Evolutionary conservation across 2,329 filamentous ascomycete genomes (phyloP).

Genomic region (Penicillium sp.): DNA sequence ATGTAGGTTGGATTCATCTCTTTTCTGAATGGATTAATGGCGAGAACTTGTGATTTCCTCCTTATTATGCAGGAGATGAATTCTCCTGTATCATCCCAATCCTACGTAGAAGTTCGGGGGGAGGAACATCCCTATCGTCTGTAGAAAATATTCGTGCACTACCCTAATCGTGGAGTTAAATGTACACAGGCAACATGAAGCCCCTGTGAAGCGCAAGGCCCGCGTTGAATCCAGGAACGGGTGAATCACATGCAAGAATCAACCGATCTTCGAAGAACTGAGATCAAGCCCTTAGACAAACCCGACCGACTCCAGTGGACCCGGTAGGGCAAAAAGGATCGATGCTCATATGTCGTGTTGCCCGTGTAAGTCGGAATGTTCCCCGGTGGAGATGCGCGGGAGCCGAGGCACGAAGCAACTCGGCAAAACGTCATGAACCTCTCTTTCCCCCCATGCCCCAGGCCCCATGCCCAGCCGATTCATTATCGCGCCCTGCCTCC

Average conservation of each 20-base stretch:
- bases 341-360: background rate
- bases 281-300: background rate
- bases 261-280: background rate
- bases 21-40: conserved; percentile 38
- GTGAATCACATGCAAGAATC: background rate
- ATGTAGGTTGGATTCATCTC: conserved; percentile 37
- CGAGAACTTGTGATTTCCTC: conserved; percentile 29
- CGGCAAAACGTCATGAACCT: conserved; percentile 40
- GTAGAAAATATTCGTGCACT: background rate
- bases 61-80: background rate
- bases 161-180: no score
- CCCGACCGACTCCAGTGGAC: background rate
- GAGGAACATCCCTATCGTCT: background rate
- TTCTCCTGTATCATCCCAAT: background rate
- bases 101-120: background rate
- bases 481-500: conserved; percentile 27
- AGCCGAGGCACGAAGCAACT: conserved; percentile 35
- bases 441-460: conserved; percentile 6
- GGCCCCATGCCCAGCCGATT: conserved; percentile 22
- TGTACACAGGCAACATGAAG: background rate
- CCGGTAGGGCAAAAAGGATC: background rate
- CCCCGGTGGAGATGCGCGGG: conserved; percentile 13
- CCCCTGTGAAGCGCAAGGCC: background rate
- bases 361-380: conserved; percentile 11
- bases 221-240: background rate